Conservation (phyloP, 108 stramenopile genomes). For the Skeletonema menzelii region DNA sequence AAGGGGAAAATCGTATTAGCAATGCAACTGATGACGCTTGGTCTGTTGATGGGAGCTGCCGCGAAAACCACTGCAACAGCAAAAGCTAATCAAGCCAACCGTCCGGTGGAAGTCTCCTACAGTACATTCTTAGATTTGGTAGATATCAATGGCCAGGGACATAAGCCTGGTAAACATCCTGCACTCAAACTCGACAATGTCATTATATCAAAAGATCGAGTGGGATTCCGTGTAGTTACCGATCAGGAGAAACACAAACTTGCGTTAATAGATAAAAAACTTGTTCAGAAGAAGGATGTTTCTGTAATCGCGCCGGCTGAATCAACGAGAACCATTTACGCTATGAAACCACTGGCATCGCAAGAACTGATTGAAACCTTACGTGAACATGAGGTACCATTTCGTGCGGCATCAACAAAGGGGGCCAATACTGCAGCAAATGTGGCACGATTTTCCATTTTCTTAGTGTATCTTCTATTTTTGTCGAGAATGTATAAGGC, state of each 20-base stretch:
- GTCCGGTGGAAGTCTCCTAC: conserved; percentile 70
- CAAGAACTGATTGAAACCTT: conserved; percentile 66
- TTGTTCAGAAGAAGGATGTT: conserved; percentile 27
- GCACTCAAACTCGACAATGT: conserved; percentile 57
- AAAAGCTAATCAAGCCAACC: conserved; percentile 16
- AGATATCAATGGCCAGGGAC: conserved; percentile 51
- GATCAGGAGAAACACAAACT: conserved; percentile 36
- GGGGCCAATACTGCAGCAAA: conserved; percentile 41
- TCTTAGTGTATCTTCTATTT: conserved; percentile 66
- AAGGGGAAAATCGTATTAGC: conserved; percentile 17
- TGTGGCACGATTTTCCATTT: conserved; percentile 43
- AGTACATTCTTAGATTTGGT: conserved; percentile 74
- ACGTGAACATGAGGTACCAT: conserved; percentile 55
- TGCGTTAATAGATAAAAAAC: conserved; percentile 38
- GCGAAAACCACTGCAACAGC: conserved; percentile 12
- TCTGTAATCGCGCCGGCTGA: conserved; percentile 20
- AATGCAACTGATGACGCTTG: conserved; percentile 24
- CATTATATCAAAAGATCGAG: conserved; percentile 57
- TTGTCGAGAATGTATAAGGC: conserved; percentile 66
- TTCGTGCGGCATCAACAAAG: conserved; percentile 59
- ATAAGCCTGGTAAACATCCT: conserved; percentile 33
- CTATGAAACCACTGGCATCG: conserved; percentile 58
- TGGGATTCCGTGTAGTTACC: conserved; percentile 52
- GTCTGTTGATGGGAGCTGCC: conserved; percentile 16
- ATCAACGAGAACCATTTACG: conserved; percentile 46